Percentiles rank a stretch among this genome's conserved stretches.
Conservation (phyloP, 1,284 basidiomycete species). For the Rhodotorula sp. region DNA sequence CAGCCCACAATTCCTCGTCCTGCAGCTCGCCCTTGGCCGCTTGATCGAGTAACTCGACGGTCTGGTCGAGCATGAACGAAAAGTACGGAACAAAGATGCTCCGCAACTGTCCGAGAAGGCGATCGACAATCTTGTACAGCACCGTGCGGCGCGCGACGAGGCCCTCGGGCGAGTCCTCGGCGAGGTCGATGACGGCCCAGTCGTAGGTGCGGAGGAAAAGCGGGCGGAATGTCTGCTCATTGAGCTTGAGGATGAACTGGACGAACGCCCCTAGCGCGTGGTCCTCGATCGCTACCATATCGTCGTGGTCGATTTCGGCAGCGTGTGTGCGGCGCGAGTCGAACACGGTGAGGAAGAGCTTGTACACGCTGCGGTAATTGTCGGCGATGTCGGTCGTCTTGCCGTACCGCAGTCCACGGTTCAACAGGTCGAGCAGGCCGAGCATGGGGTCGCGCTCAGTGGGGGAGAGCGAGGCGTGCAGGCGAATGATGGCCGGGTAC, state of each 20-base stretch:
- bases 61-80: constrained; percentile 68
- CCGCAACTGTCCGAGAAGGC: constrained; percentile 81
- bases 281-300: constrained; percentile 51
- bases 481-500: constrained; percentile 38
- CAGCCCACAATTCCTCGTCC: constrained; percentile 61
- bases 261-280: constrained; percentile 69
- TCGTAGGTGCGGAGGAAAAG: constrained; percentile 89
- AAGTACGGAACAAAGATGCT: constrained; percentile 88
- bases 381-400: constrained; percentile 65
- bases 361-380: constrained; percentile 71
- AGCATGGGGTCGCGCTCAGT: constrained; percentile 27
- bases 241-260: constrained; percentile 87
- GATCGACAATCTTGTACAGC: constrained; percentile 69
- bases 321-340: constrained; percentile 57
- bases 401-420: constrained; percentile 63
- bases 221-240: constrained; percentile 88
- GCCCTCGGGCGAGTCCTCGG: constrained; percentile 49
- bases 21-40: constrained; percentile 50
- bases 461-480: constrained; percentile 35
- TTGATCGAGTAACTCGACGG: constrained; percentile 63
- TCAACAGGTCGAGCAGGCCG: constrained; percentile 40
- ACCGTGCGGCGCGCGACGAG: constrained; percentile 59
- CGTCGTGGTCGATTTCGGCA: constrained; percentile 49
- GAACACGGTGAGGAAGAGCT: constrained; percentile 77
- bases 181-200: constrained; percentile 76